Percentiles rank a stretch among this genome's conserved stretches.
phyloP scores from a whole-genome alignment of 768 basidiomycete species.

The Suillus plorans region DNA sequence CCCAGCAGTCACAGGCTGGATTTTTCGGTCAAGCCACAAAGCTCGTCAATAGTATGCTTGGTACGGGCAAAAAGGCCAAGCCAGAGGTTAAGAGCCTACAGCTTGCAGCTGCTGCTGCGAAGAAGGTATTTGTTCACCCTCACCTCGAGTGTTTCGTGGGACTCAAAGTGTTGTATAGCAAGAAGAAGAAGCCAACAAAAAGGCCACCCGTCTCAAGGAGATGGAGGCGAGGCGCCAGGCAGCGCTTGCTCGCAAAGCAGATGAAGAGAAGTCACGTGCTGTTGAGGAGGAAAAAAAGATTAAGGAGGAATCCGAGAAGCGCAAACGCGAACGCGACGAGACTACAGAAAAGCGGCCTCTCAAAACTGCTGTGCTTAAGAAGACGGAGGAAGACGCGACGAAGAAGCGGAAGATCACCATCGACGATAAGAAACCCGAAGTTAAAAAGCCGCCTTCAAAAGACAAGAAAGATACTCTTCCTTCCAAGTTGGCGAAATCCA shows the following conservation, averaged over 20 bases:
- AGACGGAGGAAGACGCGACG: slow-evolving; percentile 69
- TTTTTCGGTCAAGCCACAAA: slow-evolving; percentile 73
- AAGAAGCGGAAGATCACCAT: slow-evolving; percentile 68
- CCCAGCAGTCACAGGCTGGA: slow-evolving; percentile 47
- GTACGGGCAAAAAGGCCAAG: slow-evolving; percentile 69
- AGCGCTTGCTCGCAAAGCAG: slow-evolving; percentile 70
- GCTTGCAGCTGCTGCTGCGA: slow-evolving; percentile 79
- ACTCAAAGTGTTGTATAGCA: slow-evolving; percentile 50
- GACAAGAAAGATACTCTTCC: slow-evolving; percentile 39
- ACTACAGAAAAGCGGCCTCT: slow-evolving; percentile 66
- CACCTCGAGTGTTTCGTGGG: slow-evolving; percentile 8
- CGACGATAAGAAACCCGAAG: slow-evolving; percentile 58
- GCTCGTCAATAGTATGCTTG: slow-evolving; percentile 64
- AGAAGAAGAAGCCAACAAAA: slow-evolving; percentile 86
- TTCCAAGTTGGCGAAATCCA: slow-evolving; percentile 32
- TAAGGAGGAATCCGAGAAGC: slow-evolving; percentile 72
- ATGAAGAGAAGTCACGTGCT: slow-evolving; percentile 66
- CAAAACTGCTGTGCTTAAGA: slow-evolving; percentile 49
- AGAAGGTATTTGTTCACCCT: slow-evolving; percentile 60
- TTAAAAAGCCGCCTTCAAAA: slow-evolving; percentile 64
- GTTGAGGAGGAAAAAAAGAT: slow-evolving; percentile 69
- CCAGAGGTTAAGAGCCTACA: slow-evolving; percentile 81
- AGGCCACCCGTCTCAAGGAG: slow-evolving; percentile 68
- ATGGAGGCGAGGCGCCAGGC: slow-evolving; percentile 81
- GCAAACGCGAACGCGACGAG: slow-evolving; percentile 83